Base-by-base conservation (phyloP, 1,139 yeast species). In the Candida sp. region DNA sequence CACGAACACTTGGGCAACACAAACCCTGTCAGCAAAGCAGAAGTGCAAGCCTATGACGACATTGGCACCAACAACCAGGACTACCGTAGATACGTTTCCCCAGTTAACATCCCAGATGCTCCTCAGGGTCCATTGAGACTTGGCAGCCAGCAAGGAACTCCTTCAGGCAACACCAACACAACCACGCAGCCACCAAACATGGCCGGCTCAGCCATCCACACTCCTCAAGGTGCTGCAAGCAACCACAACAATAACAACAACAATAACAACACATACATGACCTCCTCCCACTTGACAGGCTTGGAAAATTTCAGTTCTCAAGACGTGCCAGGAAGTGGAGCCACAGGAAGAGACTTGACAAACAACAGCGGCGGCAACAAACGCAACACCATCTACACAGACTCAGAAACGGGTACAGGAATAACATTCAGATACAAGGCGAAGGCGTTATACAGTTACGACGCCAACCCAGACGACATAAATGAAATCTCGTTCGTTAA, bases 381-480 rank as follows among this genome's bases (percentile, higher is more conserved):
- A 53, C 70, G 74, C 38, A 69, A 68, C 40, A 66, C 73, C 9
- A 50, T 65, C 22, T 67, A 63, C 38, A 67, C 62, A 43, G 73
- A 69, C 31, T 65, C 63, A 9, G 59, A 56, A 50, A 58, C 57
- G 23, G 63, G 63, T 47, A 66, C 62, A 5, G 68, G 66, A 5
- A 66, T 73, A 46, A 86, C 84, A 51, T 93, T 90, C 72, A 90
- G 96, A 46, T 90, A 89, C 67, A 83, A 86, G 54, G 99, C 98
- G 3, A 83, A 83, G 58, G 98, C 98, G 0, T 77, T 93, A 48
- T 94, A 91, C 67, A 80, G 88, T 50, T 94, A 94, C 67, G 86
- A 85, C 52, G 98, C 98, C n/a, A 91, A 89, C 62, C 96, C 96
- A 3, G 96, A 89, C 50, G 99, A 94, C 69, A 90, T 89, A 54